Conservation (phyloP, 108 stramenopile species). For the Cyclotella atomus region DNA sequence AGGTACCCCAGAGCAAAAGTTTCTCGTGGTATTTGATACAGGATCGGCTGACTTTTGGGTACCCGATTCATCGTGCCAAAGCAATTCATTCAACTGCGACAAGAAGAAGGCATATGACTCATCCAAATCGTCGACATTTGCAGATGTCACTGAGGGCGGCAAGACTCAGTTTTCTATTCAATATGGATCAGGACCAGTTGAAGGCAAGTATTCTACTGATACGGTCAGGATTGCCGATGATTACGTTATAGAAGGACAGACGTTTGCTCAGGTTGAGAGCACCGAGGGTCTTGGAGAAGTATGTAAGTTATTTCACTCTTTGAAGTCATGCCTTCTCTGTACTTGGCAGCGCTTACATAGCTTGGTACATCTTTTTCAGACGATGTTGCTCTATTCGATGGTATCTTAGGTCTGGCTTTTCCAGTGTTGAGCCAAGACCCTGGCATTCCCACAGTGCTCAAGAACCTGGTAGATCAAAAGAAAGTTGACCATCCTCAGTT, state of each 20-base stretch:
- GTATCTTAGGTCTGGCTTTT: conserved; percentile 97
- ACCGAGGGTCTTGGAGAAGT: conserved; percentile 94
- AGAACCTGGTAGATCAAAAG: conserved; percentile 85
- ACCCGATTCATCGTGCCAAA: conserved; percentile 78
- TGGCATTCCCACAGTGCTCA: conserved; percentile 85
- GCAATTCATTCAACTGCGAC: conserved; percentile 53
- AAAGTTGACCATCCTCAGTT: conserved; percentile 80
- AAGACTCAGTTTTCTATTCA: conserved; percentile 86
- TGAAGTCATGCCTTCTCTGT: no score
- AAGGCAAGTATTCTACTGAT: conserved; percentile 72
- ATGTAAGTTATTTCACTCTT: conserved; percentile 60
- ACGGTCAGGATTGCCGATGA: conserved; percentile 74
- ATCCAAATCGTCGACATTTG: conserved; percentile 56
- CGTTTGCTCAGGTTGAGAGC: conserved; percentile 86
- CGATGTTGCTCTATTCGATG: conserved; percentile 91
- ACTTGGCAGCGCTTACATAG: not conserved
- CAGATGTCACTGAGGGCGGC: conserved; percentile 45
- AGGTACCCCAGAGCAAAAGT: conserved; percentile 86
- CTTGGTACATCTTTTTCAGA: conserved; percentile 10
- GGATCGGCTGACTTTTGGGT: conserved; percentile 98
- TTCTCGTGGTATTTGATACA: conserved; percentile 96
- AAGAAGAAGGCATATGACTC: conserved; percentile 61
- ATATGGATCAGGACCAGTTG: conserved; percentile 91
- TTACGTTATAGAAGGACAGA: conserved; percentile 65
- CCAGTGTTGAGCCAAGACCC: conserved; percentile 81